Evolutionary conservation across 345 rosid genomes (phyloP), one percentile per base, ranked within the genome.

Genomic region (Eucalyptus cloeziana): DNA sequence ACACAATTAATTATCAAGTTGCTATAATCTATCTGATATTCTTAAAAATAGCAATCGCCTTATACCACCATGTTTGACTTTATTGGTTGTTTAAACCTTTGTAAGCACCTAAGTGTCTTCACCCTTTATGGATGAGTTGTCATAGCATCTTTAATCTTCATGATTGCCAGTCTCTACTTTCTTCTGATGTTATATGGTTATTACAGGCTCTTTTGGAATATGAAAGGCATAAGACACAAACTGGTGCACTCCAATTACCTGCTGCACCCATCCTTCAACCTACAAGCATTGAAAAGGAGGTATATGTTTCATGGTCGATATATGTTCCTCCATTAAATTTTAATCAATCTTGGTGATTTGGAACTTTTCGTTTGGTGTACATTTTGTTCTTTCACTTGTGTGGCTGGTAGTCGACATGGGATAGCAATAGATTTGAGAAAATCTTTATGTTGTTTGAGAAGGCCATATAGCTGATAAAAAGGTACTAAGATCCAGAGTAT

Each of bases 121-220:
- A 67, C 21, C 40, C 76, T 15, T 64, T n/a, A 76, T 21, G 83
- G 43, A 40, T 76, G 47, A 76, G 83, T 21, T 76, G 27, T 76
- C 25, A 21, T 76, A 22, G 43, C 24, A 37, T 76, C 83, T 76
- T 21, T 40, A 21, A 37, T 88, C 30, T 43, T 33, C 31, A 79
- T 27, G 30, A n/a, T 37, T 87, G 76, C 45, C 88, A 45, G 40
- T 50, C 86, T 85, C 86, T 86, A 21, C 86, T 89, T 43, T 64
- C 87, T 43, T 64, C 87, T 91, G 81, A 89, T 91, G 64, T 87
- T 91, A 27, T 87, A 85, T 89, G 7, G 45, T 86, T 89, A 79
- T 79, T 86, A 79, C 94, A 97, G 99, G 94, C 99, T 88, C 96
- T 97, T 47, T 92, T 97, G 90, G 99, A 97, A 92, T 97, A 95